A percentile compares a stretch with the other conserved stretches of the same genome.
Evolutionary conservation across 2,329 filamentous ascomycete genomes (phyloP).

Genomic region (Tolypocladium tropicale): DNA sequence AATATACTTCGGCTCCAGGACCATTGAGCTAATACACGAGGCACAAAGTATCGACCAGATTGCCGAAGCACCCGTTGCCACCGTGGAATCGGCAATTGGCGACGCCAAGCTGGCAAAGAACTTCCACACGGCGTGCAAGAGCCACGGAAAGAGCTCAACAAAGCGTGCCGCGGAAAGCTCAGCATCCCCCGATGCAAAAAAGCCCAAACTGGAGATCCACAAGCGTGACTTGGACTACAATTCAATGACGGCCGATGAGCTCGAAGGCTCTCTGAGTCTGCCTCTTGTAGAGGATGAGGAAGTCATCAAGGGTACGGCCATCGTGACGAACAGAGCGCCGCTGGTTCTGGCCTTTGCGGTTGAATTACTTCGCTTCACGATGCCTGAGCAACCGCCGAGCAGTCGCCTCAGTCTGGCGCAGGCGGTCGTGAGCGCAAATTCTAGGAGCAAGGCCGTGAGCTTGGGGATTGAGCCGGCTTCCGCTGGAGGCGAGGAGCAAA

Average conservation of each 20-base stretch:
- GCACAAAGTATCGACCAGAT: constrained; percentile 41
- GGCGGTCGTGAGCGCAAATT: constrained; percentile 74
- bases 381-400: constrained; percentile 78
- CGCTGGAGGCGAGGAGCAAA: constrained; percentile 58
- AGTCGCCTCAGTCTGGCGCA: constrained; percentile 75
- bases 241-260: constrained; percentile 40
- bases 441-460: constrained; percentile 63
- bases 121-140: constrained; percentile 44
- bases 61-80: constrained; percentile 34
- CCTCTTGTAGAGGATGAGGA: constrained; percentile 49
- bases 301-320: constrained; percentile 41
- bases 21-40: background rate
- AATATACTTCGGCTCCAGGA: too few relatives aligned
- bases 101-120: constrained; percentile 39
- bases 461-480: constrained; percentile 60
- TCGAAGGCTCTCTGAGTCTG: constrained; percentile 53
- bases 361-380: constrained; percentile 64
- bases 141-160: constrained; percentile 31
- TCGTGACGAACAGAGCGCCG: constrained; percentile 74
- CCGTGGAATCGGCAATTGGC: constrained; percentile 34
- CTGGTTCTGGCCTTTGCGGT: constrained; percentile 73
- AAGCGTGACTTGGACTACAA: constrained; percentile 25
- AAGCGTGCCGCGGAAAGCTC: constrained; percentile 18
- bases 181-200: constrained; percentile 15
- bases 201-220: constrained; percentile 20